Evolutionary conservation across 495 filamentous ascomycete genomes (phyloP), one percentile per base, ranked within the genome.

Genomic region (Hypoxylon intermedium): DNA sequence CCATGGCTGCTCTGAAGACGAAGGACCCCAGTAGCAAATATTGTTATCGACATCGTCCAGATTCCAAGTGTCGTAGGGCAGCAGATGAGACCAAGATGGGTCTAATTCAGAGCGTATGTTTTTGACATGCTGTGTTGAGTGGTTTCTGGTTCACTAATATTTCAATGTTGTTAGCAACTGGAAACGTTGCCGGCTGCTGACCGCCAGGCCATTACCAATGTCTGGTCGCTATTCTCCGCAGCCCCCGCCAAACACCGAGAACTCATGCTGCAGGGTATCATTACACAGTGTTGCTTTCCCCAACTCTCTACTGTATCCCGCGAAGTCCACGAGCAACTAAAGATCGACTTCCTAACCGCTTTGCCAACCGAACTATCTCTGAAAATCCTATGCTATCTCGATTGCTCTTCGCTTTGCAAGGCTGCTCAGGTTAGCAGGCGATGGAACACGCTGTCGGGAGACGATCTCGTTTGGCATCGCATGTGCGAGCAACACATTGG

Each of bases 401-500:
- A 99, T 69, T 96, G 93, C 5, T 88, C 89, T 4, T 97, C 93
- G n/a, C 81, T 99, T 6, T 98, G 95, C 79, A 96, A 96, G 71
- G 94, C 93, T 6, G 91, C 95, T 2, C 95, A 97, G 73, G 95
- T 99, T 31, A 97, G 91, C 70, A 85, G 85, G 51, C 82, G 86
- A 53, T 99, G 94, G 94, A 83, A 89, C 53, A 81, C 81, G 46
- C 73, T 99, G 20, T 94, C 94, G 1, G 95, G 97, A 71, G 92
- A 96, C 68, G 93, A 99, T 74, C 88, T 97, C 19, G 94, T 99
- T 1, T 99, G 94, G 94, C 93, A 97, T 63, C 88, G 87, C 51
- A 98, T 99, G 93, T 99, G 94, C 68, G 93, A 97, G 76, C 94
- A 99, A 67, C 94, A 99, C 67, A 98, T 96, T 49, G 65, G 64